phyloP scores from a whole-genome alignment of 495 filamentous ascomycete genomes.

The Pseudotulostoma volvatum region DNA sequence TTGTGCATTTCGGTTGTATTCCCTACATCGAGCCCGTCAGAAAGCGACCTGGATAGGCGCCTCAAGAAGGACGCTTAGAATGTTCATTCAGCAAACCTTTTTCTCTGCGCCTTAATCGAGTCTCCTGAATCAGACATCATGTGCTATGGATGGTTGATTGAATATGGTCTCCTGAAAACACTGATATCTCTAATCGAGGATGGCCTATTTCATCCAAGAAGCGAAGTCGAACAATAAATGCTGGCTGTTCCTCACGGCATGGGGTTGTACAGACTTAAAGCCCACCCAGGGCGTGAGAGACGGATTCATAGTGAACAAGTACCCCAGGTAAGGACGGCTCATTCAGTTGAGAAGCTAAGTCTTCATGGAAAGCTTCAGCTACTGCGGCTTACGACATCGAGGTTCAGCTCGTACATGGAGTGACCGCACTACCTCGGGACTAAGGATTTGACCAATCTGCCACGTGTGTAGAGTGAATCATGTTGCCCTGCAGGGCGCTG shows the following conservation, averaged over 20 bases:
- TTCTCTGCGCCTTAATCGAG: constrained; percentile 5
- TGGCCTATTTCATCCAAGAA: too few species aligned
- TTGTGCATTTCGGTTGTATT: constrained; percentile 9
- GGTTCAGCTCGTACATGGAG: neutral
- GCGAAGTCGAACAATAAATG: too few species aligned
- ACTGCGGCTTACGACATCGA: neutral
- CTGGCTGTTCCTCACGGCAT: too few species aligned
- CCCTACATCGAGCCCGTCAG: constrained; percentile 1
- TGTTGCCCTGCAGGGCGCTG: neutral
- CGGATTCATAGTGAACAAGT: neutral
- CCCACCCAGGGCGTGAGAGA: neutral
- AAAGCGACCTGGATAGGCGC: neutral
- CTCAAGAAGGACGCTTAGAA: neutral
- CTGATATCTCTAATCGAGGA: neutral
- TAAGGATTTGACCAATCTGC: neutral
- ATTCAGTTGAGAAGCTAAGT: neutral
- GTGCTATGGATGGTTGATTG: neutral
- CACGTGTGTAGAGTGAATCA: neutral
- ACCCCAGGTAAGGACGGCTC: neutral
- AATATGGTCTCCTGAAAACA: neutral
- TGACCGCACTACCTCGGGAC: neutral
- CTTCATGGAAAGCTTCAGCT: neutral
- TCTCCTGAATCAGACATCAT: constrained; percentile 7
- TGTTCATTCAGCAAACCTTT: too few species aligned
- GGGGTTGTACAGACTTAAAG: neutral